A percentile compares a stretch with the other conserved stretches of the same genome.
These are phyloP conservation scores for Rusavskia elegans DNA, from an alignment of 495 filamentous ascomycete species.

Conservation along the genomic window DNA sequence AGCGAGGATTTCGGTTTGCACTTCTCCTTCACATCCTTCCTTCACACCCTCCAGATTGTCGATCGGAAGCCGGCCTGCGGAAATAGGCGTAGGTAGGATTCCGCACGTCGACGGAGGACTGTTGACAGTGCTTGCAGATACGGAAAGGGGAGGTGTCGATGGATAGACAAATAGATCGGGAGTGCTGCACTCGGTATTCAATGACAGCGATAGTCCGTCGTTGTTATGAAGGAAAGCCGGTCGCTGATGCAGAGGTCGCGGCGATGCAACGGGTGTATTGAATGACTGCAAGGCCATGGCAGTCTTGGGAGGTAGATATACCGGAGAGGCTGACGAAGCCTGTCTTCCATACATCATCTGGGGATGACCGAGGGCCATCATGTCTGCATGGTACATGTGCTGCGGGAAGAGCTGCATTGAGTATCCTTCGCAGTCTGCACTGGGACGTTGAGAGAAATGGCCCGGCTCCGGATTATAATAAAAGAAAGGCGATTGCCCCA, in stretches of 20 bases:
- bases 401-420: constrained; percentile 27
- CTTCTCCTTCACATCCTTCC: constrained; percentile 61
- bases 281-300: constrained; percentile 38
- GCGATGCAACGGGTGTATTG: constrained; percentile 65
- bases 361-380: constrained; percentile 13
- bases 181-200: constrained; percentile 63
- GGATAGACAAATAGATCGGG: constrained; percentile 61
- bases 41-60: constrained; percentile 69
- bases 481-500: constrained; percentile 73
- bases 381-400: constrained; percentile 24
- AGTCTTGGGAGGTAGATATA: constrained; percentile 43
- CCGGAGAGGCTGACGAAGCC: constrained; percentile 42
- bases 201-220: constrained; percentile 26
- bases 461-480: constrained; percentile 77
- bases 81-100: constrained; percentile 65
- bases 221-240: constrained; percentile 55
- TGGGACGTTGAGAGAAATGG: constrained; percentile 67
- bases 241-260: constrained; percentile 60
- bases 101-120: constrained; percentile 70
- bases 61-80: constrained; percentile 58
- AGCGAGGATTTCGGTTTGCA: constrained; percentile 59
- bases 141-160: constrained; percentile 76
- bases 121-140: constrained; percentile 67
- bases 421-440: constrained; percentile 27
- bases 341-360: constrained; percentile 59